Conservation (phyloP, 106 monocot genomes). For the Platanthera zijinensis region DNA sequence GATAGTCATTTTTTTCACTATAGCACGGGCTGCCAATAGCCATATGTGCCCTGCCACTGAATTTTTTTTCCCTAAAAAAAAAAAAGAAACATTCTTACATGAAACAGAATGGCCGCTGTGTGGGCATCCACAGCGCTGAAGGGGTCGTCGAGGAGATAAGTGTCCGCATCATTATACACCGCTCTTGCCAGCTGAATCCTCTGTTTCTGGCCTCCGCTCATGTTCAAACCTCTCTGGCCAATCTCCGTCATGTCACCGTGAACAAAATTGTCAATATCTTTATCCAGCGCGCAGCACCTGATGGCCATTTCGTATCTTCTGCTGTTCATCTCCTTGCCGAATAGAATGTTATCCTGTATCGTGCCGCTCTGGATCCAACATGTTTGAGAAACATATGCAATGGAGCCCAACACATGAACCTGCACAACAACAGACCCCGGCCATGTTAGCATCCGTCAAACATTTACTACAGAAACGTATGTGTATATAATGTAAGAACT, state of each 20-base stretch:
- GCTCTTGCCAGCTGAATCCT: conserved; percentile 90
- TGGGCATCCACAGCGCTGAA: conserved; percentile 97
- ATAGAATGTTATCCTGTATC: conserved; percentile 69
- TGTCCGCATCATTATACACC: conserved; percentile 73
- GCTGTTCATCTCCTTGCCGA: conserved; percentile 62
- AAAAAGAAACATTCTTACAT: conserved; percentile 30
- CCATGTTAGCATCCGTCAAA: no score
- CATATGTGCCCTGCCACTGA: no score
- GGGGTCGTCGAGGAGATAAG: conserved; percentile 87
- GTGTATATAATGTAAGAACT: no score
- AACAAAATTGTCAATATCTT: conserved; percentile 68
- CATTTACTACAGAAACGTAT: no score
- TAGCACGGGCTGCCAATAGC: no score
- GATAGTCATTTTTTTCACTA: no score
- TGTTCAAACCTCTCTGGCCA: conserved; percentile 85
- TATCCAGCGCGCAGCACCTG: conserved; percentile 60
- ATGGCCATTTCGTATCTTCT: conserved; percentile 49
- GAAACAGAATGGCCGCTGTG: conserved; percentile 66
- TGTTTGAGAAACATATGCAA: conserved; percentile 82
- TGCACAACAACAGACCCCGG: conserved; percentile 10
- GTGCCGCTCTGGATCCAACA: conserved; percentile 89
- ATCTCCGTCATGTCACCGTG: conserved; percentile 87
- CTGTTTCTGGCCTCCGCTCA: conserved; percentile 97
- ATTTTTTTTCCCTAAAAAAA: no score
- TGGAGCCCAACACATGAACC: conserved; percentile 51